Percentiles rank a stretch among this genome's conserved stretches.
Conservation (phyloP, 2,329 filamentous ascomycete genomes). For the Berkeleyomyces rouxiae region DNA sequence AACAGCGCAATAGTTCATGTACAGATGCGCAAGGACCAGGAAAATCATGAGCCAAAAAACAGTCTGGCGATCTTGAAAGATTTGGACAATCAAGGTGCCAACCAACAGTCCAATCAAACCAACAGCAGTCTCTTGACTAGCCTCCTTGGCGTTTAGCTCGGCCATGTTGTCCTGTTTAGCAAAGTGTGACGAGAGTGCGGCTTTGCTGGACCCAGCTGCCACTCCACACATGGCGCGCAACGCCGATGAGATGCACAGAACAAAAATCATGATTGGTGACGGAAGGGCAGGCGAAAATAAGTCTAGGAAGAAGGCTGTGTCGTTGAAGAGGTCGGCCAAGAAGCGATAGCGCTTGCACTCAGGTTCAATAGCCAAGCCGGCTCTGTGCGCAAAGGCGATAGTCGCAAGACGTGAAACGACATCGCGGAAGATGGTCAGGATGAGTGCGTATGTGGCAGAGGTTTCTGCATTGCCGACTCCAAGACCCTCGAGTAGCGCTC, state of each 20-base stretch:
- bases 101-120: slow-evolving; percentile 73
- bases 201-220: slow-evolving; percentile 77
- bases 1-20: slow-evolving; percentile 76
- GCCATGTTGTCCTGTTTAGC: slow-evolving; percentile 73
- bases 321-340: slow-evolving; percentile 77
- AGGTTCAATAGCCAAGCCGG: slow-evolving; percentile 69
- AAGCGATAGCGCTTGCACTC: slow-evolving; percentile 85
- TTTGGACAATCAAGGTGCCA: slow-evolving; percentile 65
- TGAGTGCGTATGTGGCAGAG: slow-evolving; percentile 62
- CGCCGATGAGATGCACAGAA: slow-evolving; percentile 34
- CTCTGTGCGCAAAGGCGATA: slow-evolving; percentile 68
- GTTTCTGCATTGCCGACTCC: slow-evolving; percentile 69
- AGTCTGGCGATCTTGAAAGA: slow-evolving; percentile 49
- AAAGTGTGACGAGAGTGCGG: slow-evolving; percentile 82
- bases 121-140: slow-evolving; percentile 87
- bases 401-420: slow-evolving; percentile 68
- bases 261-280: slow-evolving; percentile 29
- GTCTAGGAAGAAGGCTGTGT: slow-evolving; percentile 72
- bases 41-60: slow-evolving; percentile 60
- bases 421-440: slow-evolving; percentile 71
- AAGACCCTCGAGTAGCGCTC: slow-evolving; percentile 64
- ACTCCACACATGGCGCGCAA: slow-evolving; percentile 63
- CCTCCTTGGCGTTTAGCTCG: slow-evolving; percentile 88
- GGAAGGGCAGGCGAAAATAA: slow-evolving; percentile 62
- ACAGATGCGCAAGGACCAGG: slow-evolving; percentile 60